Percentiles rank a stretch among this genome's conserved stretches.
Conservation (phyloP, 2,329 filamentous ascomycete genomes). For the Botrytis aclada region DNA sequence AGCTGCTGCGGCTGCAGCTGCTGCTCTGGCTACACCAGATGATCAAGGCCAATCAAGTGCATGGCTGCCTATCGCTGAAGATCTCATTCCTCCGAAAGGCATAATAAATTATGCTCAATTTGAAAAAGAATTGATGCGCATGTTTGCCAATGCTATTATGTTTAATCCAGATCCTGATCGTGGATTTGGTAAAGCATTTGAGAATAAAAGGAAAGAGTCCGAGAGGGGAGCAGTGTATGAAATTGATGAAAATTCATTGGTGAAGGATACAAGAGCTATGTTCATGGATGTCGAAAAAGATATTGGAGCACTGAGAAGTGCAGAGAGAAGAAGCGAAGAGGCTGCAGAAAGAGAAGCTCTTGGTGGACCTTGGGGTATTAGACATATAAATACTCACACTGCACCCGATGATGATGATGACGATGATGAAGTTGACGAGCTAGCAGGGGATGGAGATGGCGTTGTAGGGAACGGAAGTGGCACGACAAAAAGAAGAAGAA, state of each 20-base stretch:
- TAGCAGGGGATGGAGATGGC: conserved; percentile 4
- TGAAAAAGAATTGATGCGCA: conserved; percentile 89
- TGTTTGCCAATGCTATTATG: conserved; percentile 99
- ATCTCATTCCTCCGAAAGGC: conserved; percentile 78
- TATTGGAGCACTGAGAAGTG: conserved; percentile 33
- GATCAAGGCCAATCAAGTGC: conserved; percentile 56
- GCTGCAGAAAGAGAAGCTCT: conserved; percentile 12
- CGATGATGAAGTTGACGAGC: conserved; percentile 15
- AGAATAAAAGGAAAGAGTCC: conserved; percentile 39
- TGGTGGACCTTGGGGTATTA: conserved; percentile 14
- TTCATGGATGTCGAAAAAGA: conserved; percentile 74
- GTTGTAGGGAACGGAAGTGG: background rate
- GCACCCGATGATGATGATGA: background rate
- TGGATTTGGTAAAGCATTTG: conserved; percentile 52
- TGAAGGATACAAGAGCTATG: conserved; percentile 86
- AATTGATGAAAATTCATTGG: conserved; percentile 78
- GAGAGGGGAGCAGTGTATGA: conserved; percentile 53
- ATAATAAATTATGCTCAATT: conserved; percentile 93
- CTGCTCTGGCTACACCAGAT: conserved; percentile 49
- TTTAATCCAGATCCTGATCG: conserved; percentile 84
- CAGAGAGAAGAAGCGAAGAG: conserved; percentile 36
- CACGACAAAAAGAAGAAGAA: conserved; percentile 8
- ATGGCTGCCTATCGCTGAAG: conserved; percentile 67
- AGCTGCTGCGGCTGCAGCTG: conserved; percentile 59
- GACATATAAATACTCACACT: background rate